These are phyloP conservation scores for Galeopsis tetrahit DNA, from an alignment of 257 asterid species.

Conservation along the genomic window DNA sequence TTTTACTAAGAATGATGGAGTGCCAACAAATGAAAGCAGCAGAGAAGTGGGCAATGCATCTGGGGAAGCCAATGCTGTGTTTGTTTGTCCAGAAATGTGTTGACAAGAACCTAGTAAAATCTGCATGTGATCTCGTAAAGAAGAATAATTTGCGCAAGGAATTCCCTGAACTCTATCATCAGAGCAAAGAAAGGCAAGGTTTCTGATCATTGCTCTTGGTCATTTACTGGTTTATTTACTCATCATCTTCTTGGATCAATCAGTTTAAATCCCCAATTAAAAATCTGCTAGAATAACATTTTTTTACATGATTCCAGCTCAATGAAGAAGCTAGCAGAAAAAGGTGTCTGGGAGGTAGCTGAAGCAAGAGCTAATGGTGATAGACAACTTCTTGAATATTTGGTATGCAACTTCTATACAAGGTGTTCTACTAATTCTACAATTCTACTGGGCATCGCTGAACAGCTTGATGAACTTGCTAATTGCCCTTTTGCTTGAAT, in stretches of 20 bases:
- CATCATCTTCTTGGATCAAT: slow-evolving; percentile 7
- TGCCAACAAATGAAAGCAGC: slow-evolving; percentile 69
- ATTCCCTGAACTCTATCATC: slow-evolving; percentile 81
- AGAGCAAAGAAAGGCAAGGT: slow-evolving; percentile 83
- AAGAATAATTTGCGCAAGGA: slow-evolving; percentile 67
- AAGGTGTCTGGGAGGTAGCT: slow-evolving; percentile 94
- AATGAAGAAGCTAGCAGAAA: slow-evolving; percentile 91
- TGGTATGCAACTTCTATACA: slow-evolving; percentile 61
- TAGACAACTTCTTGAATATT: slow-evolving; percentile 72
- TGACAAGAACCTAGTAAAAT: slow-evolving; percentile 51
- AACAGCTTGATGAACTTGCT: slow-evolving; percentile 11
- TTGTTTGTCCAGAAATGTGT: slow-evolving; percentile 70
- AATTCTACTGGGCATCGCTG: slow-evolving; percentile 18
- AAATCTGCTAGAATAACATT: slow-evolving; percentile 8
- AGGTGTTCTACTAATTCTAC: slow-evolving; percentile 20
- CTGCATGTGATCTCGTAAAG: slow-evolving; percentile 71
- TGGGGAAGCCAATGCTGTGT: slow-evolving; percentile 74
- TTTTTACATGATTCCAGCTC: slow-evolving; percentile 57
- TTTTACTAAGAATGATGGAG: slow-evolving; percentile 71
- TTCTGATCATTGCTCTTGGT: slow-evolving; percentile 27
- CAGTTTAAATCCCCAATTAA: slow-evolving; percentile 10
- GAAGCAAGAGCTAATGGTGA: slow-evolving; percentile 78
- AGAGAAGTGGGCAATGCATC: slow-evolving; percentile 88
- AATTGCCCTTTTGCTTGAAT: slow-evolving; percentile 10
- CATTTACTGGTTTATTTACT: slow-evolving; percentile 25